Evolutionary conservation across 495 filamentous ascomycete species (phyloP).

Genomic region (Penicillium manginii): DNA sequence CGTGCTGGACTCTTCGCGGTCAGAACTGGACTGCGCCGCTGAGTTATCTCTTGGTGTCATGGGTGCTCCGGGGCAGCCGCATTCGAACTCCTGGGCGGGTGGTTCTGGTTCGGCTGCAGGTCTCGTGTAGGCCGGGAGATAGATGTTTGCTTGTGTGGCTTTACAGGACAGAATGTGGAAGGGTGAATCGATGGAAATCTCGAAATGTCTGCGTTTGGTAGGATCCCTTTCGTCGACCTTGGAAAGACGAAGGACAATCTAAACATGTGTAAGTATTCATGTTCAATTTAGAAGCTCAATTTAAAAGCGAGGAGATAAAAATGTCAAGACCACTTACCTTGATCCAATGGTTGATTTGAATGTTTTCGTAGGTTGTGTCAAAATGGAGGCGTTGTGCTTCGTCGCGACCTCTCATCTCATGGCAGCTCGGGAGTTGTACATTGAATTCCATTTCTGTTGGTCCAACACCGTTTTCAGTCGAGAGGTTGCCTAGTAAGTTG

Average conservation of each 20-base stretch:
- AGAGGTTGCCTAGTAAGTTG: constrained; percentile 83
- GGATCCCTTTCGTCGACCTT: constrained; percentile 82
- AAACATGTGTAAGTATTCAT: constrained; percentile 1
- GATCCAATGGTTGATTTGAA: constrained; percentile 98
- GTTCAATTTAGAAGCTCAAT: constrained; percentile 8
- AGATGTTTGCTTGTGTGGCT: constrained; percentile 88
- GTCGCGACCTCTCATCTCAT: constrained; percentile 79
- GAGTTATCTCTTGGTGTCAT: constrained; percentile 41
- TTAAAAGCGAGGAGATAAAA: neutral
- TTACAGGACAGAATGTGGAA: constrained; percentile 95
- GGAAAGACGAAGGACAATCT: constrained; percentile 97
- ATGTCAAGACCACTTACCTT: constrained; percentile 64
- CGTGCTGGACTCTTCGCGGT: constrained; percentile 27
- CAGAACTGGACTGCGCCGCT: constrained; percentile 39
- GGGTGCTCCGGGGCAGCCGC: constrained; percentile 77
- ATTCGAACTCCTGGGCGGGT: constrained; percentile 60
- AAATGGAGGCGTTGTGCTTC: constrained; percentile 77
- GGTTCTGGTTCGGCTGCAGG: constrained; percentile 53
- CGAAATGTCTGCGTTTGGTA: constrained; percentile 86
- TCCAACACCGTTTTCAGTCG: constrained; percentile 67
- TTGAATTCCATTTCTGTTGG: constrained; percentile 98
- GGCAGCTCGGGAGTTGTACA: constrained; percentile 91
- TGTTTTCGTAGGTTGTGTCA: constrained; percentile 94
- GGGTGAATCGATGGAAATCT: constrained; percentile 98
- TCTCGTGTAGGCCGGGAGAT: constrained; percentile 81